Conservation (phyloP, 75 land plant species). For the Azolla pinnata region DNA sequence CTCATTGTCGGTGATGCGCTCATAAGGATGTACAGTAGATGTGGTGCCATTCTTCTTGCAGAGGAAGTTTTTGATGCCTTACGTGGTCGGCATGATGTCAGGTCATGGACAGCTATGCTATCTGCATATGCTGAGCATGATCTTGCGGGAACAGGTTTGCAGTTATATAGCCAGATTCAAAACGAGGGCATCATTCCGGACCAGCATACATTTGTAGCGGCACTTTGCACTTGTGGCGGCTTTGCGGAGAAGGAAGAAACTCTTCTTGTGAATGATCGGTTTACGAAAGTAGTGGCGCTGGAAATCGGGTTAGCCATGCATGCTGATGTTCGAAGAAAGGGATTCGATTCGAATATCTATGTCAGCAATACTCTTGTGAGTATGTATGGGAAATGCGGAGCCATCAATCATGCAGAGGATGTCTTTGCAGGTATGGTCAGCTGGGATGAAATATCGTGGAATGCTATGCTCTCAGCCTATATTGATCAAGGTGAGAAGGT, state of each 20-base stretch:
- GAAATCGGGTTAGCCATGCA: slow-evolving; percentile 16
- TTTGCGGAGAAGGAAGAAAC: not conserved
- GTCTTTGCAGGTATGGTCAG: slow-evolving; percentile 6
- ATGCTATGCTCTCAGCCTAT: slow-evolving; percentile 14
- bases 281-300: not conserved
- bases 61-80: slow-evolving; percentile 6
- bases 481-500: slow-evolving; percentile 1
- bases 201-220: slow-evolving; percentile 11
- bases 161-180: slow-evolving; percentile 19
- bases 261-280: not conserved
- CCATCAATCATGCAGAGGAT: slow-evolving; percentile 12
- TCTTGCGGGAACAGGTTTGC: slow-evolving; percentile 12
- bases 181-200: slow-evolving; percentile 20
- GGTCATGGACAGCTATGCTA: slow-evolving; percentile 29
- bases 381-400: slow-evolving; percentile 13
- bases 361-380: slow-evolving; percentile 11
- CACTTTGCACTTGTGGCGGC: slow-evolving; percentile 20
- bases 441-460: slow-evolving; percentile 9
- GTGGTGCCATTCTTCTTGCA: slow-evolving; percentile 15
- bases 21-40: slow-evolving; percentile 10
- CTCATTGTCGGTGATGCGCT: slow-evolving; percentile 10
- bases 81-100: slow-evolving; percentile 13
- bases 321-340: slow-evolving; percentile 7
- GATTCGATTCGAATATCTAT: slow-evolving; percentile 11
- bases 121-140: slow-evolving; percentile 25